These are phyloP conservation scores for Lipomyces sp. DNA, from an alignment of 805 yeast genomes.

Conservation along the genomic window DNA sequence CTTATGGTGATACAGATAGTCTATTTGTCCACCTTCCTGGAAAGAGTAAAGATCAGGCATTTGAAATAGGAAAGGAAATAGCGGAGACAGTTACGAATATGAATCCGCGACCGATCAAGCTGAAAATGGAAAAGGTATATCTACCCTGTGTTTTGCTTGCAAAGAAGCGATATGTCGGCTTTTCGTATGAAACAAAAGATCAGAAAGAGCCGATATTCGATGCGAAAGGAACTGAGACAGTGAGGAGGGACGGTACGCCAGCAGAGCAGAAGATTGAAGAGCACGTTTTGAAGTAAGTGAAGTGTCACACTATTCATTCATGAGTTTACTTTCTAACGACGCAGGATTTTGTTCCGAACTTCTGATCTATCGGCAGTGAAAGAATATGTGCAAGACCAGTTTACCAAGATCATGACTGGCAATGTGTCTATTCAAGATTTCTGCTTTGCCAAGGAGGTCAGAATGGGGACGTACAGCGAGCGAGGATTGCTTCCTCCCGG, in stretches of 20 bases:
- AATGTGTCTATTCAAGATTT: slow-evolving; percentile 76
- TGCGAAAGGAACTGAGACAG: slow-evolving; percentile 96
- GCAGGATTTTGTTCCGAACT: slow-evolving; percentile 68
- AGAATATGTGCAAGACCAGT: slow-evolving; percentile 65
- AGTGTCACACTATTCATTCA: neutral
- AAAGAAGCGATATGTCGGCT: slow-evolving; percentile 91
- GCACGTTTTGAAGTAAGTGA: slow-evolving; percentile 51
- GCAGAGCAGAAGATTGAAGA: slow-evolving; percentile 87
- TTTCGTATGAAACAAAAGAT: slow-evolving; percentile 64
- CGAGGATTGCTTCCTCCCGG: slow-evolving; percentile 85
- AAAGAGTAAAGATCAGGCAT: slow-evolving; percentile 74
- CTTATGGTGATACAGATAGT: slow-evolving; percentile 96
- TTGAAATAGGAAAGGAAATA: slow-evolving; percentile 70
- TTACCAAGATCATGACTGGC: slow-evolving; percentile 65
- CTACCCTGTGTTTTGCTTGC: slow-evolving; percentile 81
- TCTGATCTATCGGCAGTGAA: slow-evolving; percentile 73
- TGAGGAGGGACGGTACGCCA: slow-evolving; percentile 91
- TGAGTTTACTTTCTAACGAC: neutral
- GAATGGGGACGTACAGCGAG: slow-evolving; percentile 76
- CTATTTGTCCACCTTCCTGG: slow-evolving; percentile 91
- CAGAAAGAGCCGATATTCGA: slow-evolving; percentile 74
- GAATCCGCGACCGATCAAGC: slow-evolving; percentile 79
- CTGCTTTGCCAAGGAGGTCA: slow-evolving; percentile 89
- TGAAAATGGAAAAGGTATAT: slow-evolving; percentile 92
- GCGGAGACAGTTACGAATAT: slow-evolving; percentile 63